Evolutionary conservation across 768 basidiomycete species (phyloP), one percentile per base, ranked within the genome.

Genomic region (Termitomyces sp.): DNA sequence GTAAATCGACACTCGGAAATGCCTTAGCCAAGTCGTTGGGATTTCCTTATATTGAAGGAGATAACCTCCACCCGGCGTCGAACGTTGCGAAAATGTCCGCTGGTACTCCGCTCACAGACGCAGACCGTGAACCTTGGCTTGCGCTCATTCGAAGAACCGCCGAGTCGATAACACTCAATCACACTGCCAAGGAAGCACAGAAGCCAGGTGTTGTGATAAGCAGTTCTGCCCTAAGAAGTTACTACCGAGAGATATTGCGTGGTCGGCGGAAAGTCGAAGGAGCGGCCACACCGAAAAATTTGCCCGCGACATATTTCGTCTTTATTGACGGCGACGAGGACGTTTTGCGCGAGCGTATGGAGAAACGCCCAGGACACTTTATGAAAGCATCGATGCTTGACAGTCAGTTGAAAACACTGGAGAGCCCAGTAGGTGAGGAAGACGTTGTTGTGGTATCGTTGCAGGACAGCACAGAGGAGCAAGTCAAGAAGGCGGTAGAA

Each of bases 41-140:
- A n/a, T 61, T 92, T 59, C 87, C 92, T 1, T 96, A 90, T 73
- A 74, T 93, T 58, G 95, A 98, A 66, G 95, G 89, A 30, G 94
- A 97, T 68, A 86, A 89, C 60, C 78, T 97, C 30, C 95, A 98
- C 67, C 89, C 94, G 0, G 66, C 76, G 24, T 70, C 80, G 13
- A 96, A 96, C 70, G 81, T 96, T 43, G 86, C 82, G 30, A 98
- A 98, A 79, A 97, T 98, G 94, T 72, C 84, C 5, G 67, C 73
- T 1, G 93, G 93, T 0, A 71, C 76, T 24, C 88, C 94, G 5
- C 74, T 98, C 62, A 86, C 77, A 2, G 94, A 97, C 66, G 79
- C 74, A 3, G 94, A 97, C 68, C 85, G 94, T 20, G 76, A 81
- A 62, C 93, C 94, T 0, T 98, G 96, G 95, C 79, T 98, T 4